Base-by-base conservation (phyloP, 208 protist species). In the Zelonia costaricensis region DNA sequence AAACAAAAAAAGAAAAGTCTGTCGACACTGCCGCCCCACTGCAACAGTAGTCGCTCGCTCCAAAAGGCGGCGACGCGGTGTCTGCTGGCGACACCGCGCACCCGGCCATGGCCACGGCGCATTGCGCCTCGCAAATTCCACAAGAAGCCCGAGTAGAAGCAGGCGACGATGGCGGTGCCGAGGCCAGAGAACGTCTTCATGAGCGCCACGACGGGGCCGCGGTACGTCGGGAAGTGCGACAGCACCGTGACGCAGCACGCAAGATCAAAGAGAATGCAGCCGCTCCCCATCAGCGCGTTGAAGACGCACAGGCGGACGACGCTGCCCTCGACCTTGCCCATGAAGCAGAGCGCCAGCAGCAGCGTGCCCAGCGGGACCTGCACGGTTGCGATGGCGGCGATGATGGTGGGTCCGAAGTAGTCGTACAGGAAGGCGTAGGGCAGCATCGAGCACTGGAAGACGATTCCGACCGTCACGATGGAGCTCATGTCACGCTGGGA, bases 101-200 rank as follows among this genome's bases (percentile, higher is more conserved):
- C n/a, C n/a, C n/a, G n/a, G n/a, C n/a, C n/a, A n/a, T n/a, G n/a
- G n/a, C n/a, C n/a, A n/a, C n/a, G n/a, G n/a, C n/a, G n/a, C n/a
- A n/a, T n/a, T n/a, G n/a, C n/a, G n/a, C n/a, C n/a, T n/a, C n/a
- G n/a, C n/a, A n/a, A n/a, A n/a, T n/a, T n/a, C n/a, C n/a, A n/a
- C n/a, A 76, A 69, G 28, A 71, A 71, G 48, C 70, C 43, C 22
- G 58, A 4, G 43, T 80, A 80, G 46, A 84, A 76, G 12, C 56
- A 70, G 20, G 73, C 45, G 8, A 78, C 58, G 36, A 88, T 54
- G 4, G 78, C 72, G 12, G 74, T 80, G 36, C 82, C 82, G 48
- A 89, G 74, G n/a, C 82, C 82, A 6, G 72, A 60, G 67, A 84
- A 80, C 15, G 72, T 79, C 67, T 89, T 89, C 42, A 82, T 69